phyloP scores from a whole-genome alignment of 805 yeast species.

The Zygoascus flipseniorum region DNA sequence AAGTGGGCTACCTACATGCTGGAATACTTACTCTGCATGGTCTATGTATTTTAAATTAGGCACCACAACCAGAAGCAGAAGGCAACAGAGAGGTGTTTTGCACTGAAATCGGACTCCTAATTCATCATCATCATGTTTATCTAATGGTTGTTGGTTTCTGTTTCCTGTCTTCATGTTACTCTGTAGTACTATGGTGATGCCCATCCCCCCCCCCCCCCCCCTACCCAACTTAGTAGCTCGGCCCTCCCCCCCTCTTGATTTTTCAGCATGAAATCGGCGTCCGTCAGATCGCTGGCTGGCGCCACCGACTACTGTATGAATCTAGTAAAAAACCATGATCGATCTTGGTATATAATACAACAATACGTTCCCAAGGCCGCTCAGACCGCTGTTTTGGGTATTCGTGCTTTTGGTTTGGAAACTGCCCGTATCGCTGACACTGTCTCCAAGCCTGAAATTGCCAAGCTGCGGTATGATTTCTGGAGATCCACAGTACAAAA shows the following conservation, averaged over 20 bases:
- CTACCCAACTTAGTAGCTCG: neutral
- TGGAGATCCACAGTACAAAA: constrained; percentile 59
- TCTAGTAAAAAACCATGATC: constrained; percentile 36
- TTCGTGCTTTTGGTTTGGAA: constrained; percentile 59
- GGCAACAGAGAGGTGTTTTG: too few species aligned
- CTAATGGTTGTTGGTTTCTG: too few species aligned
- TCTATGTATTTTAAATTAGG: too few species aligned
- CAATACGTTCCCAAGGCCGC: constrained; percentile 62
- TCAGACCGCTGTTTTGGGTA: constrained; percentile 53
- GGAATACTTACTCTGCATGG: neutral
- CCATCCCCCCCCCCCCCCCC: too few species aligned
- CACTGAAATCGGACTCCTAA: too few species aligned
- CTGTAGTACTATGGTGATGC: too few species aligned
- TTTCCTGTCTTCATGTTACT: too few species aligned
- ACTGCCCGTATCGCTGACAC: constrained; percentile 43
- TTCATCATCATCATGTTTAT: too few species aligned
- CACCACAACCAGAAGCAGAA: too few species aligned
- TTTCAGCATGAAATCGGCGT: neutral
- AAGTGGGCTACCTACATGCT: neutral
- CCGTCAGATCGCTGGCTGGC: constrained; percentile 11
- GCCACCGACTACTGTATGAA: constrained; percentile 39
- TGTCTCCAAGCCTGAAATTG: constrained; percentile 27
- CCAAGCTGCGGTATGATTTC: constrained; percentile 52
- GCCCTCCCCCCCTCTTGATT: neutral
- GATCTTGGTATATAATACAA: constrained; percentile 56